Conservation (phyloP, 2,329 filamentous ascomycete species). For the Grosmannia serpens region DNA sequence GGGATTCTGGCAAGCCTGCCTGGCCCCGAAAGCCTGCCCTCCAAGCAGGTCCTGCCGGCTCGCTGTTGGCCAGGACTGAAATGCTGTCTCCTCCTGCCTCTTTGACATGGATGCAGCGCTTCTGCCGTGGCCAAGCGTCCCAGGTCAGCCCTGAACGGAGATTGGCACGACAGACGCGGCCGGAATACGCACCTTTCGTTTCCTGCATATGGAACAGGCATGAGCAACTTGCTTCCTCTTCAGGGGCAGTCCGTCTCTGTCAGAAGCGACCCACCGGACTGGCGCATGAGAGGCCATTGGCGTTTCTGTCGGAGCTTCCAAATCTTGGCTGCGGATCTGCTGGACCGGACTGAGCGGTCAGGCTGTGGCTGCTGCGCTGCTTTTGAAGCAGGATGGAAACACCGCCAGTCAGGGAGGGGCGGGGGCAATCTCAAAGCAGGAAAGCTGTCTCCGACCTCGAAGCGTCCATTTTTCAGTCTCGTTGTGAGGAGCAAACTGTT, state of each 20-base stretch:
- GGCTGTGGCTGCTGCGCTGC: no score
- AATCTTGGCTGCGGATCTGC: not conserved
- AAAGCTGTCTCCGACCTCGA: no score
- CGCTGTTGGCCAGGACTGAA: not conserved
- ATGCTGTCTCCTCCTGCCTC: not conserved
- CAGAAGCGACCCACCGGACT: slow-evolving; percentile 47
- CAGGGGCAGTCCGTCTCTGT: slow-evolving; percentile 40
- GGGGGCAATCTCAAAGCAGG: no score
- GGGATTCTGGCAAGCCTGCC: not conserved
- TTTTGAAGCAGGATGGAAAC: no score
- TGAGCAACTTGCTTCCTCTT: slow-evolving; percentile 50
- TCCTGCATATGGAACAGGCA: slow-evolving; percentile 43
- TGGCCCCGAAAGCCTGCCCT: no score
- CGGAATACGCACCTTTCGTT: slow-evolving; percentile 33
- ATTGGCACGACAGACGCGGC: not conserved
- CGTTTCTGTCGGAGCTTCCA: not conserved
- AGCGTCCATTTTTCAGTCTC: no score
- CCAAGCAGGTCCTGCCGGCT: not conserved
- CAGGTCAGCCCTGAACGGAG: not conserved
- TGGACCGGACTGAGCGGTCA: not conserved
- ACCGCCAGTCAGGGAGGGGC: no score
- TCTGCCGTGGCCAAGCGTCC: slow-evolving; percentile 12
- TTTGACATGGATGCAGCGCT: slow-evolving; percentile 29
- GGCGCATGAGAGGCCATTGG: not conserved
- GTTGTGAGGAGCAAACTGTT: no score